A percentile compares a stretch with the other conserved stretches of the same genome.
Conservation (phyloP, 106 monocot genomes). For the Phalaenopsis equestris region DNA sequence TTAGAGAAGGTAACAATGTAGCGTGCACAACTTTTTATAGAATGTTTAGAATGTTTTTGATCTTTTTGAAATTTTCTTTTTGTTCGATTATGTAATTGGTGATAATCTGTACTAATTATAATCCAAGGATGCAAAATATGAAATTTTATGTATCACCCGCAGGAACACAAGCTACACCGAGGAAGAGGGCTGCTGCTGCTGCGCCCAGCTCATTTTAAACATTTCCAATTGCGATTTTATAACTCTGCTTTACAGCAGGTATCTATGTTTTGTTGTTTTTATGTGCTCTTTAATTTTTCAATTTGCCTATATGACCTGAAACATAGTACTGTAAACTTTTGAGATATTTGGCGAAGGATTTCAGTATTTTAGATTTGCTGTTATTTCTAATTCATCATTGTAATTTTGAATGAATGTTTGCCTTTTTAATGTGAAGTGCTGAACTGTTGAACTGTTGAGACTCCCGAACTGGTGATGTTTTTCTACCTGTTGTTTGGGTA, state of each 20-base stretch:
- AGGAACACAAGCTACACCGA: constrained; percentile 37
- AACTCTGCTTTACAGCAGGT: neutral
- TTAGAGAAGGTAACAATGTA: constrained; percentile 47
- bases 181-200: constrained; percentile 21
- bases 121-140: no score
- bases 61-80: no score
- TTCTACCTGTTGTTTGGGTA: neutral
- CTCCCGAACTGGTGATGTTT: no score
- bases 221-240: neutral
- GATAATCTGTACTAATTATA: no score
- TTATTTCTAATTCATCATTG: neutral
- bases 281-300: neutral
- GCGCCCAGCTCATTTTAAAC: neutral
- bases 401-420: neutral
- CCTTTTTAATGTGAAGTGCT: no score
- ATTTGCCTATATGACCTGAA: neutral
- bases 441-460: no score
- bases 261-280: neutral
- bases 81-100: no score
- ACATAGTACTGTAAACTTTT: neutral
- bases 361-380: neutral
- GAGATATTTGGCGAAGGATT: neutral
- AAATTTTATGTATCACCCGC: neutral
- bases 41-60: no score
- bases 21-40: no score